phyloP scores from a whole-genome alignment of 176 grass and related monocot genomes.

The Bothriochloa decipiens region DNA sequence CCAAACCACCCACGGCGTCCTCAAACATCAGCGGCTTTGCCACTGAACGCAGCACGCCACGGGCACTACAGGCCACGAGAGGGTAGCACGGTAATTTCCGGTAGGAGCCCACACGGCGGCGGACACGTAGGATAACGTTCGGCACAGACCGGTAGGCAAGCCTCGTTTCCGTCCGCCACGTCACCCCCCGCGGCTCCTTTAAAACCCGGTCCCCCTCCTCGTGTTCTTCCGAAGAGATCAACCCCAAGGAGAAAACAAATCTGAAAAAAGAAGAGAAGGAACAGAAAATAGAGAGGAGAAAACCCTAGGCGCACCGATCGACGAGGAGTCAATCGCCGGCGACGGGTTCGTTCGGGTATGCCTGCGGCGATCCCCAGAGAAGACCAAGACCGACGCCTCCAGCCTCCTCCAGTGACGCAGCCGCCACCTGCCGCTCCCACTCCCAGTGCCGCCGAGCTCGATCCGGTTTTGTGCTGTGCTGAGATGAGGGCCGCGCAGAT shows the following conservation, averaged over 20 bases:
- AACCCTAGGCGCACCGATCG: slow-evolving; percentile 44
- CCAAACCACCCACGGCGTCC: background rate
- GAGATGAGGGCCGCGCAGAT: slow-evolving; percentile 78
- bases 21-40: background rate
- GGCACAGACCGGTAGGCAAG: background rate
- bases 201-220: slow-evolving; percentile 44
- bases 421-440: background rate
- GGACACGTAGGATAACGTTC: background rate
- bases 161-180: slow-evolving; percentile 24
- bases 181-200: slow-evolving; percentile 29
- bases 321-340: background rate
- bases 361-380: background rate
- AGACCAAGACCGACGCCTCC: background rate
- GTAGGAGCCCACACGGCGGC: background rate
- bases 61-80: background rate
- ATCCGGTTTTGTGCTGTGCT: background rate
- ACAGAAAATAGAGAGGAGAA: background rate
- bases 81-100: background rate
- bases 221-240: slow-evolving; percentile 12
- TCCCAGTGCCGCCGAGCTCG: background rate
- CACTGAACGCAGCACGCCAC: background rate
- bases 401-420: slow-evolving; percentile 2
- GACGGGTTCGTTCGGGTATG: slow-evolving; percentile 25
- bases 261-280: background rate
- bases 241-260: background rate